phyloP scores from a whole-genome alignment of 768 basidiomycete genomes.

The Macrolepiota albuminosa region DNA sequence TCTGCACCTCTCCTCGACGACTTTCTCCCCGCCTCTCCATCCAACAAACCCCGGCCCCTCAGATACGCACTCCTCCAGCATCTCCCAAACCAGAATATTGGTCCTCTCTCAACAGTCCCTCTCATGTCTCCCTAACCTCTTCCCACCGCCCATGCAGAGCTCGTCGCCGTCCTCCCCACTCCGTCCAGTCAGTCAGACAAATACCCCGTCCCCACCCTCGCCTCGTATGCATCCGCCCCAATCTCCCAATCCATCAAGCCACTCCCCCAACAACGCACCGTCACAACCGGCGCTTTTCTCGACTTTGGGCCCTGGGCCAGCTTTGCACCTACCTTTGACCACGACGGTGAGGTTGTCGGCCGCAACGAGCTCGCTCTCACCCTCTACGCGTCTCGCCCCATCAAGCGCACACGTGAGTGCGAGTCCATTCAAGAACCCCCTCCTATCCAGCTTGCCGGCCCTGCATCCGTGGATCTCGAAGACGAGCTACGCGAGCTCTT shows the following conservation, averaged over 20 bases:
- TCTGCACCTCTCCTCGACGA: conserved; percentile 34
- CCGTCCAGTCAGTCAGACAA: conserved; percentile 36
- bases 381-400: conserved; percentile 44
- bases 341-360: conserved; percentile 71
- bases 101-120: conserved; percentile 57
- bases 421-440: conserved; percentile 22
- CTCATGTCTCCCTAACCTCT: conserved; percentile 42
- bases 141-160: conserved; percentile 64
- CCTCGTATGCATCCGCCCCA: conserved; percentile 47
- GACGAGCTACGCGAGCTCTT: conserved; percentile 49
- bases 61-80: conserved; percentile 79
- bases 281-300: conserved; percentile 65
- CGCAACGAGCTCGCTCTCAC: conserved; percentile 55
- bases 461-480: conserved; percentile 26
- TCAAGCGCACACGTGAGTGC: conserved; percentile 20
- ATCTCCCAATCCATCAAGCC: conserved; percentile 35
- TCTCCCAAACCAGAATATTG: conserved; percentile 77
- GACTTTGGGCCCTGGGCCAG: conserved; percentile 74
- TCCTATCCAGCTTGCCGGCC: too few species aligned
- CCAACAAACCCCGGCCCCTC: conserved; percentile 31
- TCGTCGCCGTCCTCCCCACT: conserved; percentile 69
- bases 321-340: conserved; percentile 78
- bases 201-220: conserved; percentile 43
- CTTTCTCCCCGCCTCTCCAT: conserved; percentile 30
- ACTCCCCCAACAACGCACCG: conserved; percentile 44